Evolutionary conservation across 192 early-diverging fungal species (phyloP).

Genomic region (Gigaspora rosea): DNA sequence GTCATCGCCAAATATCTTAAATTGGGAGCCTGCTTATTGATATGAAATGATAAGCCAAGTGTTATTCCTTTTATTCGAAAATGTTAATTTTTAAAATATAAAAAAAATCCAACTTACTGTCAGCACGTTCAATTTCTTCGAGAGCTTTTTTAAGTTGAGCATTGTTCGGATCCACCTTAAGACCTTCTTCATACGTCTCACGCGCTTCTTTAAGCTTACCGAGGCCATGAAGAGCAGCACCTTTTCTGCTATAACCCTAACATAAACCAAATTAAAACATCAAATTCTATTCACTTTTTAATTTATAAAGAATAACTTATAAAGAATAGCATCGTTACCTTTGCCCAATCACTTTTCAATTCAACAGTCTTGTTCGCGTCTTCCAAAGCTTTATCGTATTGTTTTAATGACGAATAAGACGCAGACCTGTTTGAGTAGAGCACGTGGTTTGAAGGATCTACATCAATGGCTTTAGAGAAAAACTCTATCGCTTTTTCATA

Average conservation of each 20-base stretch:
- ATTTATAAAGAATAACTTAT: neutral
- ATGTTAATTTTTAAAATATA: neutral
- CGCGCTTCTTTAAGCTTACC: constrained; percentile 67
- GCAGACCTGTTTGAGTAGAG: constrained; percentile 94
- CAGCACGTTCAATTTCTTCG: constrained; percentile 68
- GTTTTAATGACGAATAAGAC: constrained; percentile 73
- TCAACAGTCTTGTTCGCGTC: constrained; percentile 87
- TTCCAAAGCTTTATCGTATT: constrained; percentile 74
- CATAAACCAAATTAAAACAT: neutral
- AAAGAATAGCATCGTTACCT: constrained; percentile 44
- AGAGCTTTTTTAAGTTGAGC: constrained; percentile 74
- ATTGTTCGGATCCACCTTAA: constrained; percentile 80
- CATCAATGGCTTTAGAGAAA: constrained; percentile 85
- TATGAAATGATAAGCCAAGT: constrained; percentile 23
- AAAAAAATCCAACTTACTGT: constrained; percentile 29
- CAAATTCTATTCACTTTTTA: neutral
- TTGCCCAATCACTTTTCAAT: constrained; percentile 83
- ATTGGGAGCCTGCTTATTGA: constrained; percentile 42
- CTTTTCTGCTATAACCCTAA: constrained; percentile 81
- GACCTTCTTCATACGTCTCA: constrained; percentile 75
- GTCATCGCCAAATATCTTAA: constrained; percentile 74
- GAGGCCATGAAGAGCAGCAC: constrained; percentile 81
- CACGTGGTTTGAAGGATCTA: constrained; percentile 87
- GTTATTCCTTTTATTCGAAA: neutral
- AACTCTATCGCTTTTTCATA: constrained; percentile 74